Conservation (phyloP, 2,329 filamentous ascomycete genomes). For the Alternaria sp. region DNA sequence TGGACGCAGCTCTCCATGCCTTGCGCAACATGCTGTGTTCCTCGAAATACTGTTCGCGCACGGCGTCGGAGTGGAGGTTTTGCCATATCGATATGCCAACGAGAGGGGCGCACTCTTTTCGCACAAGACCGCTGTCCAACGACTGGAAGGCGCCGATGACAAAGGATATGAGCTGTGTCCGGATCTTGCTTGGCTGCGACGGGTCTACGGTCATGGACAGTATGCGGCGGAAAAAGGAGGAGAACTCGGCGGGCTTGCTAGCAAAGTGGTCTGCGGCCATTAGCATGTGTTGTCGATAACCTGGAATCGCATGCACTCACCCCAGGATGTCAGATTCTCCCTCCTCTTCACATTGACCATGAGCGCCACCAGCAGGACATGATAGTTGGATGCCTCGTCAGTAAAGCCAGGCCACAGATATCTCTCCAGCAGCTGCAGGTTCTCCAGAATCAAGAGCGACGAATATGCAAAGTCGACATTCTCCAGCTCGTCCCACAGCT, state of each 20-base stretch:
- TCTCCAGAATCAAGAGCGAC: slow-evolving; percentile 84
- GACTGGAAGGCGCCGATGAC: slow-evolving; percentile 93
- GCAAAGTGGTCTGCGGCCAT: slow-evolving; percentile 72
- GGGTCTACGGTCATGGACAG: slow-evolving; percentile 79
- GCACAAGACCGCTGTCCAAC: slow-evolving; percentile 84
- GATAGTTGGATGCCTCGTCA: slow-evolving; percentile 88
- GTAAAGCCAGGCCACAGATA: slow-evolving; percentile 95
- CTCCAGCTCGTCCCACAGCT: slow-evolving; percentile 90
- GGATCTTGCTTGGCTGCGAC: slow-evolving; percentile 56
- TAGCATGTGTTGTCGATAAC: slow-evolving; percentile 36
- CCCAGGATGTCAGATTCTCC: slow-evolving; percentile 88
- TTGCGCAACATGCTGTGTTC: slow-evolving; percentile 80
- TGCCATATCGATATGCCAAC: slow-evolving; percentile 97
- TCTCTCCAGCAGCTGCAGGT: slow-evolving; percentile 86
- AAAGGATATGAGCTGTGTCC: slow-evolving; percentile 86
- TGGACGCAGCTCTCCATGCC: slow-evolving; percentile 86
- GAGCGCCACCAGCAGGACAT: slow-evolving; percentile 85
- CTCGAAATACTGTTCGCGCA: slow-evolving; percentile 76
- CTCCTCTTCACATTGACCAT: slow-evolving; percentile 88
- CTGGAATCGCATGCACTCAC: slow-evolving; percentile 56
- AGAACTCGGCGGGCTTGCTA: slow-evolving; percentile 81
- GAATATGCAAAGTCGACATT: slow-evolving; percentile 79
- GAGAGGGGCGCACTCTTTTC: slow-evolving; percentile 94
- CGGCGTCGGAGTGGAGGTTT: slow-evolving; percentile 80
- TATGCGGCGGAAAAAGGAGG: slow-evolving; percentile 85